Percentiles rank a stretch among this genome's conserved stretches.
phyloP scores from a whole-genome alignment of 2,329 filamentous ascomycete genomes.

The Pseudovirgaria hyperparasitica region DNA sequence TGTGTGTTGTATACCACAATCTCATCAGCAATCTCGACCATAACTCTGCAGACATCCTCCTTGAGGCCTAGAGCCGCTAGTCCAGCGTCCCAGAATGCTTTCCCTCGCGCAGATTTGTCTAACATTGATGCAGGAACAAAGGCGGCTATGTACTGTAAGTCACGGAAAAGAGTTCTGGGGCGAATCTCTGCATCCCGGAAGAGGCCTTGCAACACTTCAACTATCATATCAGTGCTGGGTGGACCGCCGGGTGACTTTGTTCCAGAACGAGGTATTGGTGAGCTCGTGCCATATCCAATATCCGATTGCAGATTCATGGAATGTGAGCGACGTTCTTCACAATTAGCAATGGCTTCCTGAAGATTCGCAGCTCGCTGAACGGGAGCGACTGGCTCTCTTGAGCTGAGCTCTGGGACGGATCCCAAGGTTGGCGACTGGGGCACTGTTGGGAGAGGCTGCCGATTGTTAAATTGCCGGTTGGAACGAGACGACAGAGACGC shows the following conservation, averaged over 20 bases:
- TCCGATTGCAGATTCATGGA: conserved; percentile 28
- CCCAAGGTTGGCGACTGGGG: conserved; percentile 33
- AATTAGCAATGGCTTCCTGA: conserved; percentile 57
- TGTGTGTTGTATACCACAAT: conserved; percentile 58
- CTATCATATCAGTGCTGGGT: conserved; percentile 30
- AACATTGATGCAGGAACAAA: conserved; percentile 46
- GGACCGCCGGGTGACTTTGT: conserved; percentile 23
- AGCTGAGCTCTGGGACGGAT: conserved; percentile 30
- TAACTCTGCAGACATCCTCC: conserved; percentile 72
- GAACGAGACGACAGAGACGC: conserved; percentile 54
- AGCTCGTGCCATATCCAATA: conserved; percentile 18
- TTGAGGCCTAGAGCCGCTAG: conserved; percentile 82
- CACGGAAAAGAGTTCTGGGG: conserved; percentile 35
- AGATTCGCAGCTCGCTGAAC: conserved; percentile 34
- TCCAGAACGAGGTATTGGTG: conserved; percentile 20
- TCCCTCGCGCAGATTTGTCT: conserved; percentile 47
- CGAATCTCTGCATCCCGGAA: conserved; percentile 33
- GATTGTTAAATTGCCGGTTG: conserved; percentile 28
- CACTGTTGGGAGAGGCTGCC: conserved; percentile 27
- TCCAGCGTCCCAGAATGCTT: conserved; percentile 83
- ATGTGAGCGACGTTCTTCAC: conserved; percentile 55
- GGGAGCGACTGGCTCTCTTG: conserved; percentile 29
- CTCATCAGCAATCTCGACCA: conserved; percentile 62
- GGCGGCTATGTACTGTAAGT: conserved; percentile 44
- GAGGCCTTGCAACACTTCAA: conserved; percentile 29